Conservation (phyloP, 768 basidiomycete species). For the button mushroom (Agaricus bisporus) region DNA sequence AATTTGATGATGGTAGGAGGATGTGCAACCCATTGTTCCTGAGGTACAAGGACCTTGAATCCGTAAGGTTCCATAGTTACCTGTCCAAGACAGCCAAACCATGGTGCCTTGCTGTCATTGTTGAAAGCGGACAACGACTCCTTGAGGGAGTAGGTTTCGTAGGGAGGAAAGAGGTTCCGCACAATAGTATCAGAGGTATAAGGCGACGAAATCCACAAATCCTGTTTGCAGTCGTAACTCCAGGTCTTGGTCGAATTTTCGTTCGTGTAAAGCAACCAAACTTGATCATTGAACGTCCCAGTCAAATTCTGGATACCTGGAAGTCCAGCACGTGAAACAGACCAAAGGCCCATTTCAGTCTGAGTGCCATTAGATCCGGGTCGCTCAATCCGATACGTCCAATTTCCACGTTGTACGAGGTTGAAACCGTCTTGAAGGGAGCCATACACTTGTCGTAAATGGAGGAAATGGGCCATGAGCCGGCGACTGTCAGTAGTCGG, state of each 20-base stretch:
- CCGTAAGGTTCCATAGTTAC: conserved; percentile 69
- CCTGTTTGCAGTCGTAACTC: conserved; percentile 48
- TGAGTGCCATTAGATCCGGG: conserved; percentile 79
- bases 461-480: conserved; percentile 65
- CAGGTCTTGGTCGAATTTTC: conserved; percentile 71
- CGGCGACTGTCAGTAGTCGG: conserved; percentile 77
- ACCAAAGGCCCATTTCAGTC: conserved; percentile 89
- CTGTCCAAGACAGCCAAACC: conserved; percentile 63
- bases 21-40: conserved; percentile 58
- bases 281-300: conserved; percentile 55
- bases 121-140: conserved; percentile 63
- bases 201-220: conserved; percentile 76
- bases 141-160: conserved; percentile 67
- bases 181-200: conserved; percentile 56
- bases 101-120: conserved; percentile 53
- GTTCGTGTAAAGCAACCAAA: conserved; percentile 86
- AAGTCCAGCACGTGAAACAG: conserved; percentile 65
- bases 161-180: conserved; percentile 77
- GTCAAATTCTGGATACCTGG: conserved; percentile 50
- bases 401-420: conserved; percentile 79
- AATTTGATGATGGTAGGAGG: conserved; percentile 75
- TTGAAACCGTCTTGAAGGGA: conserved; percentile 84
- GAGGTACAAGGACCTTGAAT: conserved; percentile 78
- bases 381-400: conserved; percentile 71
- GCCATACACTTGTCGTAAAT: conserved; percentile 61